A percentile compares a stretch with the other conserved stretches of the same genome.
Evolutionary conservation across 768 basidiomycete species (phyloP).

Genomic region (Rhizopogon sp.): DNA sequence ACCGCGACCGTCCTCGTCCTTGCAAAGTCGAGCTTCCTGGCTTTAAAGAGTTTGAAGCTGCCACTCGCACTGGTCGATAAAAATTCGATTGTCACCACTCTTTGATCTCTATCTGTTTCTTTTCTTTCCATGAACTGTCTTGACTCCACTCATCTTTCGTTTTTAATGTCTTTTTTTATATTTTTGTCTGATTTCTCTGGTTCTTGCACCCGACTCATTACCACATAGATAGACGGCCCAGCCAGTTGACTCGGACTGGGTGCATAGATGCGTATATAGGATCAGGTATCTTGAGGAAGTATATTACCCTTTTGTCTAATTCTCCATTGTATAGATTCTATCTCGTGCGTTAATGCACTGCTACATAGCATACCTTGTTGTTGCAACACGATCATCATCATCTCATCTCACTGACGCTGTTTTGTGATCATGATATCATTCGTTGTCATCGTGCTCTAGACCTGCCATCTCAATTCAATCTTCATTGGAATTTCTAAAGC

Average conservation of each 20-base stretch:
- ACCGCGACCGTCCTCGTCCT: conserved; percentile 6
- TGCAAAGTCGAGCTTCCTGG: conserved; percentile 50
- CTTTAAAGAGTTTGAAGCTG: conserved; percentile 62
- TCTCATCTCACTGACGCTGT: too few relatives aligned
- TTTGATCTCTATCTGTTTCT: background rate
- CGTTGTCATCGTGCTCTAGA: too few relatives aligned
- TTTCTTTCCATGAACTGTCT: background rate
- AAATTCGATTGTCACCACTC: background rate
- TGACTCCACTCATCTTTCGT: background rate
- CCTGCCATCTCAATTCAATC: too few relatives aligned
- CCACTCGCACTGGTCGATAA: conserved; percentile 21
- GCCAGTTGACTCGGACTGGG: background rate
- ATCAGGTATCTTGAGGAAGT: conserved; percentile 29
- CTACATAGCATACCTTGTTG: too few relatives aligned
- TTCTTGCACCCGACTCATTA: background rate
- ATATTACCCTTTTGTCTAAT: conserved; percentile 24
- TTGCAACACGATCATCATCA: too few relatives aligned
- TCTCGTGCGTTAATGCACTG: too few relatives aligned
- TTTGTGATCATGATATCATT: too few relatives aligned
- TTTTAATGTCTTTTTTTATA: background rate
- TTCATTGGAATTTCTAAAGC: too few relatives aligned
- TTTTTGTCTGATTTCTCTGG: background rate
- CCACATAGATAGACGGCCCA: background rate
- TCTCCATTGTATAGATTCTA: too few relatives aligned
- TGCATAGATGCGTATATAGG: conserved; percentile 2